A percentile compares a stretch with the other conserved stretches of the same genome.
phyloP scores from a whole-genome alignment of 2,329 filamentous ascomycete genomes.

The Xylariaceae sp. region DNA sequence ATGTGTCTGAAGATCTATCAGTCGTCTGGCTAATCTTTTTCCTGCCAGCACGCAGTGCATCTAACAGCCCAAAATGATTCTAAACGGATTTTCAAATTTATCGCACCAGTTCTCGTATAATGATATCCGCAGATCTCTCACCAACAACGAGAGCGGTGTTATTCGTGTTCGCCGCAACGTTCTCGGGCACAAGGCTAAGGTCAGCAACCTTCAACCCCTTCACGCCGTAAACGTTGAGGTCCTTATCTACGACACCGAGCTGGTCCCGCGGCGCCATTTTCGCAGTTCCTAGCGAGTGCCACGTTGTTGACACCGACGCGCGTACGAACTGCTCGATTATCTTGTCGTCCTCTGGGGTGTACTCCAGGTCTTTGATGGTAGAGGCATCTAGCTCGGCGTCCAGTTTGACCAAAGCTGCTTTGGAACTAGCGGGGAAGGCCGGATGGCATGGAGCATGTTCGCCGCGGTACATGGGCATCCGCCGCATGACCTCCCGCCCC shows the following conservation, averaged over 20 bases:
- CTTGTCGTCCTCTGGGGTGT: constrained; percentile 43
- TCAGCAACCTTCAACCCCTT: constrained; percentile 38
- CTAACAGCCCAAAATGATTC: too few species aligned
- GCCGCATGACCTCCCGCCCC: constrained; percentile 56
- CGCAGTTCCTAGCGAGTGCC: constrained; percentile 40
- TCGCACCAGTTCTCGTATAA: constrained; percentile 35
- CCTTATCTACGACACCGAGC: constrained; percentile 39
- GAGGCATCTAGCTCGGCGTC: not conserved
- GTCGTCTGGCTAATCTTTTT: too few species aligned
- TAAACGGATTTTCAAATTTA: not conserved
- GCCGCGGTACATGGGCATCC: constrained; percentile 48
- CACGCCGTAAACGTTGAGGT: constrained; percentile 40
- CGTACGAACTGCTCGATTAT: constrained; percentile 42
- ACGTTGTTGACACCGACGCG: constrained; percentile 37
- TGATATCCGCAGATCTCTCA: constrained; percentile 43
- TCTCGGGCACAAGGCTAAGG: constrained; percentile 33
- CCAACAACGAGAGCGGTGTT: constrained; percentile 46
- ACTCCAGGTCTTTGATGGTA: constrained; percentile 43
- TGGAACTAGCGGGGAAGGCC: constrained; percentile 39
- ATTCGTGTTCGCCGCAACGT: constrained; percentile 44
- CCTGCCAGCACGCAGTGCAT: too few species aligned
- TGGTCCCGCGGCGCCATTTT: constrained; percentile 40
- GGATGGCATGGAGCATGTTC: constrained; percentile 43
- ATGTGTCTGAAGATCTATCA: too few species aligned
- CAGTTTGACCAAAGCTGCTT: constrained; percentile 27